Conservation (phyloP, 2,329 filamentous ascomycete genomes). For the Pyricularia grisea region DNA sequence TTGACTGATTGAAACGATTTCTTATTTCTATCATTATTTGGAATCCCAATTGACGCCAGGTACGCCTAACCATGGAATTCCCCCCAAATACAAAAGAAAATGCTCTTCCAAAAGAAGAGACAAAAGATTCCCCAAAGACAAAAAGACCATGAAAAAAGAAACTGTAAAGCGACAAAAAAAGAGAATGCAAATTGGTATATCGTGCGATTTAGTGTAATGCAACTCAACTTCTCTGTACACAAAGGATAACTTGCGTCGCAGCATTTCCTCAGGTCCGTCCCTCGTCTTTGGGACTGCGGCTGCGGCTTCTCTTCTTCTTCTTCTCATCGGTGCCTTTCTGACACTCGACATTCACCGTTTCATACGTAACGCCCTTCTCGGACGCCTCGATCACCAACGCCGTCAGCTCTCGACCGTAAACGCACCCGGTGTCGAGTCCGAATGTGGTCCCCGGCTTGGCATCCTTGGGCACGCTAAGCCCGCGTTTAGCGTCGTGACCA, state of each 20-base stretch:
- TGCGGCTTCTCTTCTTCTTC: not conserved
- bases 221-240: not conserved
- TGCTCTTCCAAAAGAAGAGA: not conserved
- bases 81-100: not conserved
- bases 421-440: conserved; percentile 79
- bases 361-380: not conserved
- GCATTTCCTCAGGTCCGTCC: not conserved
- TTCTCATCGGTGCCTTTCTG: not conserved
- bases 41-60: not conserved
- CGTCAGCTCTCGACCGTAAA: conserved; percentile 64
- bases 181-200: not conserved
- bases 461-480: conserved; percentile 37
- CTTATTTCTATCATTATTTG: not conserved
- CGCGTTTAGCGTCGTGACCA: conserved; percentile 72
- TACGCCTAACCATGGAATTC: not conserved
- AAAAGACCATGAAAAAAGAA: not conserved
- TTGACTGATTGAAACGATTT: not conserved
- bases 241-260: not conserved
- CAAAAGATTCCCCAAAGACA: not conserved
- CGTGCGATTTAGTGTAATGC: not conserved
- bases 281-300: not conserved
- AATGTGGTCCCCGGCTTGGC: conserved; percentile 39
- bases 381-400: conserved; percentile 61
- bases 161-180: not conserved
- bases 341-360: conserved; percentile 2